Evolutionary conservation across 2,329 filamentous ascomycete species (phyloP), one percentile per base, ranked within the genome.

Genomic region (Botrytis fragariae): DNA sequence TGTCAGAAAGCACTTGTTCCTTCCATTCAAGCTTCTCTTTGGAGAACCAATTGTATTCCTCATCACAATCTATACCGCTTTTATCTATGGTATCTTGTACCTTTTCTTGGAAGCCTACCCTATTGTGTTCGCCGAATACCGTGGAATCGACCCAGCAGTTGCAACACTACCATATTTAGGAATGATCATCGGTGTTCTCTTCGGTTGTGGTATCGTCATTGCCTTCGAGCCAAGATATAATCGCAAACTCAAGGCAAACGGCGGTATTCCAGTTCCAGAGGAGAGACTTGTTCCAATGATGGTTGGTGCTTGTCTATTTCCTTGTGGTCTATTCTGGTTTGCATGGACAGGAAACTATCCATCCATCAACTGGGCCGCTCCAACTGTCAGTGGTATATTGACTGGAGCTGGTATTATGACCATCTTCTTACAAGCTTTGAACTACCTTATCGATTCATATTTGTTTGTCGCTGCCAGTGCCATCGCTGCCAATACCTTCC

Each of bases 151-250:
- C 10, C 71, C 71, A 48, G 83, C 82, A 25, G 76, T 84, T 10
- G 81, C 80, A 4, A 80, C 83, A 7, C 80, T 87, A 18, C 64
- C 71, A 39, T 73, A 61, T 42, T 10, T 73, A 8, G 51, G 54
- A 32, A 45, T 73, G 51, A 62, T 69, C 22, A 22, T 63, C 10
- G 94, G 94, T 72, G 93, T 97, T 90, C 88, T 96, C 71, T 78
- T 86, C 12, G 93, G 93, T 62, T 88, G 93, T 39, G 63, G 91
- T 69, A 75, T 85, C 10, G 85, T 86, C 63, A 90, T 95, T 75
- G 84, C 92, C 71, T 78, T 88, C 61, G 86, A 87, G 79, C 88
- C 89, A 37, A 85, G 85, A 80, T 95, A 95, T 82, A 87, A 88
- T 78, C 86, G 87, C 78, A 79, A 80, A 35, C 71, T 82, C 20